Base-by-base conservation (phyloP, 208 protist genomes). In the Acanthamoeba castellanii region DNA sequence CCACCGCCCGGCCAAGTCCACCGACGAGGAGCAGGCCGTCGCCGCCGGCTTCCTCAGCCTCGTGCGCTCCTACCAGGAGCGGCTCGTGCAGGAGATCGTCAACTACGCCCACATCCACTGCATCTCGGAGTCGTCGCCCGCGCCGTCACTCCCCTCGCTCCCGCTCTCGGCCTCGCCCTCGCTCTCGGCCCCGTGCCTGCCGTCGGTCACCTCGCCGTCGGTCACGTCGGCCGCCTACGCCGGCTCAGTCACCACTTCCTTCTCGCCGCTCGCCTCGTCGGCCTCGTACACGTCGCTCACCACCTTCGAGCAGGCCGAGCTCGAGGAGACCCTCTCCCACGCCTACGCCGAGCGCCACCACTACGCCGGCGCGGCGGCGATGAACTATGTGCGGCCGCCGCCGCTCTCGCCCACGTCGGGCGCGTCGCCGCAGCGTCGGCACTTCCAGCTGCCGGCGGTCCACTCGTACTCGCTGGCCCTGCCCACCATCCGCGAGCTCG, bases 61-160 rank as follows among this genome's bases (percentile, higher is more conserved):
- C 74, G 14, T 82, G 14, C 30, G 74, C 6, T 82, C 74, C 20
- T 82, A 82, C 74, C 30, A 55, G 74, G 74, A 82, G 74, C 9
- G 27, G 16, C 74, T 82, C 30, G 74, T 82, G 32, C 74, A 82
- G 42, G 74, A 82, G 42, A 82, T 82, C 42, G 74, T 82, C 37
- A 82, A 82, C 42, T 42, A 55, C 74, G 74, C 34, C 42, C 74
- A 82, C 74, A 82, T 82, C 42, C 74, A 82, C 37, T 55, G 74
- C 34, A 82, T 82, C 30, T 9, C 74, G 9, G 74, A 82, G 74
- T 82, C 74, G 14, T 18, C 37, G 8, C 74, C 74, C 16, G 9
- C 20, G 14, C 74, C 74, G 14, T 82, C 74, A 32, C 42, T 82
- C 18, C 74, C 74, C 1, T 9, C 74, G 18, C 42, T 82, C 18